Evolutionary conservation across 1,139 yeast genomes (phyloP).

Genomic region (Suhomyces atakaporum): DNA sequence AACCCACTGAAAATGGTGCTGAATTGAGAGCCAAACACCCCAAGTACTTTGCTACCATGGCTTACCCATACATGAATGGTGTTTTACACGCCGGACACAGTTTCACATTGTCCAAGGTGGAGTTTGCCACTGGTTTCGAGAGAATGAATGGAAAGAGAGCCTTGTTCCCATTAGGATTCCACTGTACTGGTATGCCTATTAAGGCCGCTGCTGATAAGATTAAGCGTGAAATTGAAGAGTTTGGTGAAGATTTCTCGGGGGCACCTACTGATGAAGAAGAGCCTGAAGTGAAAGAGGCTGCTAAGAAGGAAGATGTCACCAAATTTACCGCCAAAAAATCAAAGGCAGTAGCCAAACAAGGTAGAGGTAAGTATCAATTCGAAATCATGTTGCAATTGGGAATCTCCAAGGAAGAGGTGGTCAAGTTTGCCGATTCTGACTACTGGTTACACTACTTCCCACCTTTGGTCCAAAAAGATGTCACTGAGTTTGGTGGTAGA

Average conservation of each 20-base stretch:
- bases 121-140: conserved; percentile 91
- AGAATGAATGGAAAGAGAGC: conserved; percentile 94
- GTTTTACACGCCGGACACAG: conserved; percentile 97
- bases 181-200: conserved; percentile 99
- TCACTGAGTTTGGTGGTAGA: conserved; percentile 83
- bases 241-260: conserved; percentile 81
- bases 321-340: conserved; percentile 91
- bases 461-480: conserved; percentile 80
- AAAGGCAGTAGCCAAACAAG: conserved; percentile 90
- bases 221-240: conserved; percentile 86
- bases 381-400: conserved; percentile 96
- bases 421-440: conserved; percentile 83
- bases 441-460: conserved; percentile 94
- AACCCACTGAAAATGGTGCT: conserved; percentile 60
- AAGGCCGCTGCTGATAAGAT: conserved; percentile 96
- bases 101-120: conserved; percentile 93
- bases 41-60: conserved; percentile 91
- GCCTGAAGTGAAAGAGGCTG: conserved; percentile 36
- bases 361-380: conserved; percentile 90
- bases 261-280: conserved; percentile 61
- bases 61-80: conserved; percentile 99
- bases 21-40: conserved; percentile 80
- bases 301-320: conserved; percentile 71
- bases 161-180: conserved; percentile 95
- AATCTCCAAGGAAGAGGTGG: conserved; percentile 76